phyloP scores from a whole-genome alignment of 2,329 filamentous ascomycete species.

The Epichloe elymi region DNA sequence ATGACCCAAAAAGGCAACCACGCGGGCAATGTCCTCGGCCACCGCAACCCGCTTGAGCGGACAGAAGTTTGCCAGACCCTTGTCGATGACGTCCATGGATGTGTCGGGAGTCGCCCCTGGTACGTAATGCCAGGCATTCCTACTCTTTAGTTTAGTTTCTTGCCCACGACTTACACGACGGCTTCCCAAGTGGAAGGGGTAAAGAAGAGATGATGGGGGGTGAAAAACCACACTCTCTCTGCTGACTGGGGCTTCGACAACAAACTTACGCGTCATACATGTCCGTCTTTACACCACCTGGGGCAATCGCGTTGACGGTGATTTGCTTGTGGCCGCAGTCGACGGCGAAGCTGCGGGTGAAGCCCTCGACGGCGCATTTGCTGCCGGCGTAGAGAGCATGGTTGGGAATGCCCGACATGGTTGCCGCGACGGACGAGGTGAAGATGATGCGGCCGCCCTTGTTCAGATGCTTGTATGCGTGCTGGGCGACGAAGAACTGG shows the following conservation, averaged over 20 bases:
- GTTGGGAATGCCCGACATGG: conserved; percentile 39
- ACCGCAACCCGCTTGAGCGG: conserved; percentile 43
- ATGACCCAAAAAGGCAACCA: not conserved
- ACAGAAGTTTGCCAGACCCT: not conserved
- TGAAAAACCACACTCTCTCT: too few species aligned
- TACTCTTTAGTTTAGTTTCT: not conserved
- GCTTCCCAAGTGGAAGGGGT: too few species aligned
- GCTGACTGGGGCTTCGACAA: too few species aligned
- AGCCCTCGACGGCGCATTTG: conserved; percentile 67
- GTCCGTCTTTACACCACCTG: conserved; percentile 54
- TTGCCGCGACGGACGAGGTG: conserved; percentile 56
- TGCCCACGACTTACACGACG: too few species aligned
- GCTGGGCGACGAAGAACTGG: conserved; percentile 60
- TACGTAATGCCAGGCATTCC: conserved; percentile 34
- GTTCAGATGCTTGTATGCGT: conserved; percentile 57
- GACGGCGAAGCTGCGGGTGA: conserved; percentile 61
- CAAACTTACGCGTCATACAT: conserved; percentile 30
- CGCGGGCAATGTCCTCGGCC: conserved; percentile 50
- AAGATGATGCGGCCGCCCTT: conserved; percentile 57
- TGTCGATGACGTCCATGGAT: conserved; percentile 29
- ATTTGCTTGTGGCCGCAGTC: conserved; percentile 56
- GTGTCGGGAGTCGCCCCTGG: conserved; percentile 39
- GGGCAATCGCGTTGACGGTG: conserved; percentile 54
- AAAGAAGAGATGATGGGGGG: too few species aligned
- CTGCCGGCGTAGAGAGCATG: conserved; percentile 62